phyloP scores from a whole-genome alignment of 2,329 filamentous ascomycete species.

The Aspergillus tubingensis region DNA sequence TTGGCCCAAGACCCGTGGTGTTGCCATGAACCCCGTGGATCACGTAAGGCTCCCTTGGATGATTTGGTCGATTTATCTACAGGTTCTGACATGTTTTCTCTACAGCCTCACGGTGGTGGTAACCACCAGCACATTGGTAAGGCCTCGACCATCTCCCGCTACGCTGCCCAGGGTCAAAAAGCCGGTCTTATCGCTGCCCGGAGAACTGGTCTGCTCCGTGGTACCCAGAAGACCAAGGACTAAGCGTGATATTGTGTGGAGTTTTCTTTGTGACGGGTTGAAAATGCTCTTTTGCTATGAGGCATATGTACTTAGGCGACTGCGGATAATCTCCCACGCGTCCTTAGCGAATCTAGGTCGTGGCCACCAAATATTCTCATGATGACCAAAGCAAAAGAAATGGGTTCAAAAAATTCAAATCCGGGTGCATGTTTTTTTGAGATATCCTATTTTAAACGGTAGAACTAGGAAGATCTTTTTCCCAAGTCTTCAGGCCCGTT shows the following conservation, averaged over 20 bases:
- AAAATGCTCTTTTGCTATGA: slow-evolving; percentile 45
- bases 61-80: background rate
- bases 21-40: slow-evolving; percentile 99
- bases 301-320: slow-evolving; percentile 46
- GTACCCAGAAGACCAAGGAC: slow-evolving; percentile 99
- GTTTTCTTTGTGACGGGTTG: slow-evolving; percentile 54
- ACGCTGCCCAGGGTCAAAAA: slow-evolving; percentile 98
- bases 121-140: slow-evolving; percentile 99
- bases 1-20: slow-evolving; percentile 99
- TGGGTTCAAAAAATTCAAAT: slow-evolving; percentile 30
- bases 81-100: slow-evolving; percentile 24
- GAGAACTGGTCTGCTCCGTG: slow-evolving; percentile 99
- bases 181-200: slow-evolving; percentile 99
- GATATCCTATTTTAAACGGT: slow-evolving; percentile 4
- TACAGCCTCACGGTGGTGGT: slow-evolving; percentile 88
- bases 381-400: slow-evolving; percentile 32
- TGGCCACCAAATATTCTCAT: slow-evolving; percentile 39
- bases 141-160: slow-evolving; percentile 98
- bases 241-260: slow-evolving; percentile 64
- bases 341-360: slow-evolving; percentile 45
- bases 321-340: slow-evolving; percentile 41
- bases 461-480: too few species aligned
- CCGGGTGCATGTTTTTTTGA: slow-evolving; percentile 11
- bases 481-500: too few species aligned
- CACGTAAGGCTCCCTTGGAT: slow-evolving; percentile 60